These are phyloP conservation scores for Chytriomyces sp. DNA, from an alignment of 192 early-diverging fungal genomes.

Conservation along the genomic window DNA sequence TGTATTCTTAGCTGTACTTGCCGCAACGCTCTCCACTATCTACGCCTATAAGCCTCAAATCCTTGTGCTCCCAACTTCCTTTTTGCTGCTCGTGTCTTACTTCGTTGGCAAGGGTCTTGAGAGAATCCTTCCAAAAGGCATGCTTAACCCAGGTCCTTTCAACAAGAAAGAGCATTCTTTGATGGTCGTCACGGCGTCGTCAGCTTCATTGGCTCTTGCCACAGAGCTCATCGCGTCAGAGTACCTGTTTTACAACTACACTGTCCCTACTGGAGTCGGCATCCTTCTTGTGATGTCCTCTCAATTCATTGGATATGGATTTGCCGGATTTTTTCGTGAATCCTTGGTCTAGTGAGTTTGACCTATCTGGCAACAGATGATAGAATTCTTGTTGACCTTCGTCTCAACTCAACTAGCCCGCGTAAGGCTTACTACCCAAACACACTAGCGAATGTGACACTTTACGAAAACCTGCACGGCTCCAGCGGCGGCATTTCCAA, in stretches of 20 bases:
- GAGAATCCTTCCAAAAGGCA: slow-evolving; percentile 2
- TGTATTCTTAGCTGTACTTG: too few relatives aligned
- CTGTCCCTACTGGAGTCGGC: slow-evolving; percentile 5
- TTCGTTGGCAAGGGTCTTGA: slow-evolving; percentile 8
- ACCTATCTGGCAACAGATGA: too few relatives aligned
- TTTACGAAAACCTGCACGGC: slow-evolving; percentile 80
- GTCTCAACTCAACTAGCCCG: too few relatives aligned
- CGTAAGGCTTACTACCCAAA: slow-evolving; percentile 81
- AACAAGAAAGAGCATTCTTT: slow-evolving; percentile 55
- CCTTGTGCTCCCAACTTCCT: background rate
- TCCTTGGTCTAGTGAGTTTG: slow-evolving; percentile 88
- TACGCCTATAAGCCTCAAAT: slow-evolving; percentile 9
- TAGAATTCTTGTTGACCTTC: too few relatives aligned
- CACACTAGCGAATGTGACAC: slow-evolving; percentile 71
- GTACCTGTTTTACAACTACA: slow-evolving; percentile 44
- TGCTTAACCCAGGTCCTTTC: slow-evolving; percentile 51
- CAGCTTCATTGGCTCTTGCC: slow-evolving; percentile 41
- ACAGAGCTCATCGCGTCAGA: slow-evolving; percentile 41
- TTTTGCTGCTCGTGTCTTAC: background rate
- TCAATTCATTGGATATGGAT: slow-evolving; percentile 63
- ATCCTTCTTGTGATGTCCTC: slow-evolving; percentile 36
- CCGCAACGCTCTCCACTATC: background rate
- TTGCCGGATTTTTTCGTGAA: slow-evolving; percentile 71
- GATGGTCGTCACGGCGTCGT: slow-evolving; percentile 48
- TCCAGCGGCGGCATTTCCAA: slow-evolving; percentile 32